Conservation (phyloP, 2,329 filamentous ascomycete species). For the Pestalotiopsis sp. region DNA sequence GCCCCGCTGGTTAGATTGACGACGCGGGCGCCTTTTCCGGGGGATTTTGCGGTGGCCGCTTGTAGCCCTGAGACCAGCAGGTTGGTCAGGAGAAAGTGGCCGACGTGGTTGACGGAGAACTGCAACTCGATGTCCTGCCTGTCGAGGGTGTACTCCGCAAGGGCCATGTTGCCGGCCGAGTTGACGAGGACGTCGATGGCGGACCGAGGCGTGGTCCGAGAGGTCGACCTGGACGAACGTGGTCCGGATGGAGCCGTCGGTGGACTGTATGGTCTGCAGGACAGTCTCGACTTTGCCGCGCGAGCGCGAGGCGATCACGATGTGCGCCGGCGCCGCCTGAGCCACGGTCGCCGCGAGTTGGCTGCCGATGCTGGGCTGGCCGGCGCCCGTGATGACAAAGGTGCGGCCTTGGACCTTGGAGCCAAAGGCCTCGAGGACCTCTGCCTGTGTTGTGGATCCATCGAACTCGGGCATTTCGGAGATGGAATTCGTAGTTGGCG, state of each 20-base stretch:
- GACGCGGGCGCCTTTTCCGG: background rate
- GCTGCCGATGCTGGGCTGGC: constrained; percentile 3
- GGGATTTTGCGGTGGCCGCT: background rate
- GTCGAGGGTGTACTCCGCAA: background rate
- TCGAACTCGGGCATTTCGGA: background rate
- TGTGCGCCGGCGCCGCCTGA: background rate
- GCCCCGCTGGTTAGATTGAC: constrained; percentile 2
- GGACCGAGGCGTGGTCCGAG: constrained; percentile 1
- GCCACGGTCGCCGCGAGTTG: background rate
- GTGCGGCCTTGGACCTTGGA: background rate
- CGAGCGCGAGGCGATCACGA: background rate
- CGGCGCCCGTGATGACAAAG: constrained; percentile 5
- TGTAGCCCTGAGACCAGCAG: background rate
- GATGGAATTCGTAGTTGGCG: no score
- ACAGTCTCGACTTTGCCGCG: constrained; percentile 7
- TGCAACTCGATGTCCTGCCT: constrained; percentile 11
- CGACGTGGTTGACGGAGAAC: constrained; percentile 9
- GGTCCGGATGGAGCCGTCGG: background rate
- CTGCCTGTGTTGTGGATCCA: background rate
- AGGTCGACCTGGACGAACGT: constrained; percentile 7
- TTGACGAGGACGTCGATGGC: constrained; percentile 1
- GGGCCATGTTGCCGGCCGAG: background rate
- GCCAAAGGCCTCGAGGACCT: background rate
- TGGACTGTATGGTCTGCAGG: background rate
- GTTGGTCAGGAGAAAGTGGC: constrained; percentile 8